Evolutionary conservation across 1,284 basidiomycete genomes (phyloP), one percentile per base, ranked within the genome.

Genomic region (Leucocoprinus gongylophorus): DNA sequence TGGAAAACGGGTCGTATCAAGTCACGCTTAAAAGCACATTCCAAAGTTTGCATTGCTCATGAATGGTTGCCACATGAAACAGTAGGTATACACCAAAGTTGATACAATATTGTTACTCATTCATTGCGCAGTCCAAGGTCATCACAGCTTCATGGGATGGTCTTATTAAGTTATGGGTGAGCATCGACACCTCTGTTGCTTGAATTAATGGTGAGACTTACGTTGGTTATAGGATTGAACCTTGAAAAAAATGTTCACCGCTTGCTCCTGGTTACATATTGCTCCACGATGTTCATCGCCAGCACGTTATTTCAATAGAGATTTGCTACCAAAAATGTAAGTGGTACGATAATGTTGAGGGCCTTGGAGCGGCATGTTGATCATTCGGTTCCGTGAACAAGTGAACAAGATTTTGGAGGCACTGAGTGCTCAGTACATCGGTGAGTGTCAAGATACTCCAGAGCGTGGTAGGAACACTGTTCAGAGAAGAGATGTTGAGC

Each of bases 21-120:
- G 68, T 95, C 91, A 57, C 75, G 93, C 42, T 70, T 99, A 53
- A 81, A 84, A 54, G 91, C 91, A 5, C 97, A 99, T 67, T 84
- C 81, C 38, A 92, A 98, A 71, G 95, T 97, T 8, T 90, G 99
- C 46, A 97, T 99, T 61, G 83, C 91, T 40, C 97, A 99, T 64
- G 91, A 90, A 62, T 99, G 97, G 97, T 71, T 99, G 59, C 95
- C 95, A 48, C 95, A 99, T 67, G 97, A 99, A 68, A 86, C 90
- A 53, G 94, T 95, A 65, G 71, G 91, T 81, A 44, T 8, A 37
- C 53, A 43, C 17, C 17, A 7, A 17, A 37, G 17, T 37, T 17
- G 15, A 37, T 17, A 13, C 2, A 6, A 8, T 39, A 43, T 37
- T 55, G 9, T 30, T 10, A n/a, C 21, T 23, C 7, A 40, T 20